Percentiles rank a stretch among this genome's conserved stretches.
Conservation (phyloP, 2,329 filamentous ascomycete species). For the Microdochium trichocladiopsis region DNA sequence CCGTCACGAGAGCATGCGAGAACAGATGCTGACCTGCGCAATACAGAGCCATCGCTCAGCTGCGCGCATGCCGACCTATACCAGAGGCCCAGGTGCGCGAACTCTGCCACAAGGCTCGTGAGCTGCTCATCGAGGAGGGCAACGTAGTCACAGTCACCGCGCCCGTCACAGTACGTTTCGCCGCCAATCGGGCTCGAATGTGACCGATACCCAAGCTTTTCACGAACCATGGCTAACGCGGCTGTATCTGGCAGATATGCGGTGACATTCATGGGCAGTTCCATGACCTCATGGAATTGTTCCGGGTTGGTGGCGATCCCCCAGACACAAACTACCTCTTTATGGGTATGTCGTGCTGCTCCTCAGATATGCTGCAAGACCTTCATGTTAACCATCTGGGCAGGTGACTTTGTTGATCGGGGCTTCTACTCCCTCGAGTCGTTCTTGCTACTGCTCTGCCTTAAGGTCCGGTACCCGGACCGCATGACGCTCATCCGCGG, state of each 20-base stretch:
- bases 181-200: not conserved
- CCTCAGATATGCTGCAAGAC: not conserved
- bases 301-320: conserved; percentile 86
- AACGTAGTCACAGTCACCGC: conserved; percentile 95
- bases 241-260: conserved; percentile 57
- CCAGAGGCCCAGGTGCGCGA: conserved; percentile 93
- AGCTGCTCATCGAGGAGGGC: conserved; percentile 93
- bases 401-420: conserved; percentile 93
- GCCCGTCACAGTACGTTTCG: conserved; percentile 69
- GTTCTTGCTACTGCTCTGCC: conserved; percentile 87
- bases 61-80: conserved; percentile 93
- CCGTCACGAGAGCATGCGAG: conserved; percentile 1
- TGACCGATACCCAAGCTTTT: not conserved
- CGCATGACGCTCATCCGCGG: conserved; percentile 94
- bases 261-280: conserved; percentile 97
- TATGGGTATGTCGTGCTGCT: conserved; percentile 61
- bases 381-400: conserved; percentile 1
- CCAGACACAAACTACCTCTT: conserved; percentile 96
- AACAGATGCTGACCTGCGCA: conserved; percentile 6
- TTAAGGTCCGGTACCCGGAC: conserved; percentile 96
- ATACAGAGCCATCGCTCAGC: conserved; percentile 80
- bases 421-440: conserved; percentile 98
- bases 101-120: conserved; percentile 92
- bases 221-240: conserved; percentile 4
- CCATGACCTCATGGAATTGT: conserved; percentile 94